Percentiles rank a stretch among this genome's conserved stretches.
These are phyloP conservation scores for Pterocarpus macrocarpus DNA, from an alignment of 306 rosid genomes.

Conservation along the genomic window DNA sequence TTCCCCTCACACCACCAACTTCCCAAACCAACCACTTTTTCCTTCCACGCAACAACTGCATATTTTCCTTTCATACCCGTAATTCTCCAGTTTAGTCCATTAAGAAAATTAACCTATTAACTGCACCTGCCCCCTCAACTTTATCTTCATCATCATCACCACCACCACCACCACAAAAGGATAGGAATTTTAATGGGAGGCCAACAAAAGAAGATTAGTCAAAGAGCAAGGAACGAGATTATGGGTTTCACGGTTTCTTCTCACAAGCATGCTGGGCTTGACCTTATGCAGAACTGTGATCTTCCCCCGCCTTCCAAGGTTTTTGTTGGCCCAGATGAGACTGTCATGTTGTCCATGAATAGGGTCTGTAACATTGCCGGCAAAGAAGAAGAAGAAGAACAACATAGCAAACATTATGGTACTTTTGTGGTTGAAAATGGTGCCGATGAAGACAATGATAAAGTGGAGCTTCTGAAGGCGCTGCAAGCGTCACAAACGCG, in stretches of 20 bases:
- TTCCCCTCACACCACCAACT: conserved; percentile 42
- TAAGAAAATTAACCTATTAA: not conserved
- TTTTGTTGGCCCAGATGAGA: conserved; percentile 61
- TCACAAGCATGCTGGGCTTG: conserved; percentile 52
- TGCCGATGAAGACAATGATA: conserved; percentile 41
- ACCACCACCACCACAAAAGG: conserved; percentile 13
- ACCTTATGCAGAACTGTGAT: conserved; percentile 91
- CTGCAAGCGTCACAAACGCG: conserved; percentile 79
- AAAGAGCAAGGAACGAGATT: conserved; percentile 39
- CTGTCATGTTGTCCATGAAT: conserved; percentile 60
- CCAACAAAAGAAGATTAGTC: conserved; percentile 37
- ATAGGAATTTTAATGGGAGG: conserved; percentile 48
- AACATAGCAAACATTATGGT: conserved; percentile 28
- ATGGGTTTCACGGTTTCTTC: conserved; percentile 57
- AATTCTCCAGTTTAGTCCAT: conserved; percentile 1
- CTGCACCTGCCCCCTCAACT: not conserved
- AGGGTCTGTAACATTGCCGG: conserved; percentile 43
- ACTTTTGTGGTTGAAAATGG: conserved; percentile 12
- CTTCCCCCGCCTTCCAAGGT: conserved; percentile 92
- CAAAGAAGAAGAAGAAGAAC: conserved; percentile 33
- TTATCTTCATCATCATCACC: conserved; percentile 1
- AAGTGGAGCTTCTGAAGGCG: conserved; percentile 77
- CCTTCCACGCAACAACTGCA: conserved; percentile 54
- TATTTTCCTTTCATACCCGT: conserved; percentile 21
- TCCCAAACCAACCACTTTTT: conserved; percentile 45